Evolutionary conservation across 2,329 filamentous ascomycete species (phyloP).

Genomic region (Pseudocercospora fuligena): DNA sequence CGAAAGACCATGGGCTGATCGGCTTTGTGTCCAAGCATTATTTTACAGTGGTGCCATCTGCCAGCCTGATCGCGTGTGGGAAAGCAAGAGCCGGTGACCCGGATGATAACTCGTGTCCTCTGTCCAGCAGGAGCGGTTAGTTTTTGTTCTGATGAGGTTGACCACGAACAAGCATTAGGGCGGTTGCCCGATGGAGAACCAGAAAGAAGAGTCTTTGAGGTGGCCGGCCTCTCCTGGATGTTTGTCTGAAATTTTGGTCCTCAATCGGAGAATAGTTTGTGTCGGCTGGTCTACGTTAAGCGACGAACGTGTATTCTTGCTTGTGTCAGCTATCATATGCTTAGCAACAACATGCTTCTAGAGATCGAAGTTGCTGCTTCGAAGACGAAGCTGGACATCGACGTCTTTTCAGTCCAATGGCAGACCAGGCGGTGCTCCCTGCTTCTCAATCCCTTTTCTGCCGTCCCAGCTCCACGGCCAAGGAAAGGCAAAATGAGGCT

Average conservation of each 20-base stretch:
- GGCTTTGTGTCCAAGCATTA: not conserved
- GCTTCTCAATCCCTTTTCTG: not conserved
- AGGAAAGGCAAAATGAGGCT: constrained; percentile 7
- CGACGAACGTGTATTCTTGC: not conserved
- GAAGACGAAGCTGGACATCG: not conserved
- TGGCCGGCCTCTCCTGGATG: not conserved
- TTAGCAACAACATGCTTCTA: not conserved
- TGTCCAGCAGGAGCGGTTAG: not conserved
- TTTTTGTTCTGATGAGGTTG: not conserved
- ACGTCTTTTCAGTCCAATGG: not conserved
- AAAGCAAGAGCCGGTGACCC: not conserved
- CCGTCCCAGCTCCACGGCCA: not conserved
- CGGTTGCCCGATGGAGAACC: not conserved
- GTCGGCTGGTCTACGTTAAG: not conserved
- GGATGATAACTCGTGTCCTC: not conserved
- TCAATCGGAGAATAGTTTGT: not conserved
- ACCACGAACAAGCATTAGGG: not conserved
- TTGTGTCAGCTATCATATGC: not conserved
- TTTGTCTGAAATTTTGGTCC: not conserved
- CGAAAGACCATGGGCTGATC: not conserved
- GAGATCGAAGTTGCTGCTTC: not conserved
- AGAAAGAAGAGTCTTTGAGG: not conserved
- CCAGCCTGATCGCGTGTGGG: not conserved
- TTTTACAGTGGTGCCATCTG: not conserved
- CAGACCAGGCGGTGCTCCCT: not conserved